Evolutionary conservation across 2,329 filamentous ascomycete genomes (phyloP).

Genomic region (Verticillium zaregamsianum): DNA sequence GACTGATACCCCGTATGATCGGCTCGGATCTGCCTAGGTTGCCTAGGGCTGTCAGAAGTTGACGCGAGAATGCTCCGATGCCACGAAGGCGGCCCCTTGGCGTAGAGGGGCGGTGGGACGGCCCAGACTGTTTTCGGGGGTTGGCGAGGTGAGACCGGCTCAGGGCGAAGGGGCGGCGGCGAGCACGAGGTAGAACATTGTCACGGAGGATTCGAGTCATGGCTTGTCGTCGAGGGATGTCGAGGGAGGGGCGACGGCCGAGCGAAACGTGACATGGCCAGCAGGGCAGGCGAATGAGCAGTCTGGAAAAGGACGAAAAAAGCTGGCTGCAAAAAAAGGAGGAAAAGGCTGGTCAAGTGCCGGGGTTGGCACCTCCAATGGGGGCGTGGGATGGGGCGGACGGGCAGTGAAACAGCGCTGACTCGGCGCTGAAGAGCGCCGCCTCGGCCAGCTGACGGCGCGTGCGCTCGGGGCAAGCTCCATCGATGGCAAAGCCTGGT

Average conservation of each 20-base stretch:
- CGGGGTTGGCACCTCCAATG: conserved; percentile 6
- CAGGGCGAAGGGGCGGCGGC: background rate
- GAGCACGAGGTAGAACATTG: background rate
- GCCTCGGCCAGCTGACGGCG: background rate
- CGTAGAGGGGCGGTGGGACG: background rate
- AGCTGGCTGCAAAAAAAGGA: background rate
- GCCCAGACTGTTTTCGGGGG: background rate
- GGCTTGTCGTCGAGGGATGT: background rate
- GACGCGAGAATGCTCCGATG: background rate
- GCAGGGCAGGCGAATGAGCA: background rate
- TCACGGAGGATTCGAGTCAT: background rate
- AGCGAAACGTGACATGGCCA: background rate
- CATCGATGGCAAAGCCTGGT: background rate
- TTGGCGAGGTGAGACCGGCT: background rate
- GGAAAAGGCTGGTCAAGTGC: conserved; percentile 11
- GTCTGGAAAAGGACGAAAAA: background rate
- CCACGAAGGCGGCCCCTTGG: background rate
- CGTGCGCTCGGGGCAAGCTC: background rate
- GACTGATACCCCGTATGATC: background rate
- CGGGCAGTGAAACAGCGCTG: background rate
- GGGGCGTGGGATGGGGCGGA: background rate
- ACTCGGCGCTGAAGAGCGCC: background rate
- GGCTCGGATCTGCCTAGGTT: background rate
- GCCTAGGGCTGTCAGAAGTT: background rate
- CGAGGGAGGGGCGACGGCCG: too few species aligned